These are phyloP conservation scores for Fusarium bactridioides DNA, from an alignment of 2,329 filamentous ascomycete species.

Conservation along the genomic window DNA sequence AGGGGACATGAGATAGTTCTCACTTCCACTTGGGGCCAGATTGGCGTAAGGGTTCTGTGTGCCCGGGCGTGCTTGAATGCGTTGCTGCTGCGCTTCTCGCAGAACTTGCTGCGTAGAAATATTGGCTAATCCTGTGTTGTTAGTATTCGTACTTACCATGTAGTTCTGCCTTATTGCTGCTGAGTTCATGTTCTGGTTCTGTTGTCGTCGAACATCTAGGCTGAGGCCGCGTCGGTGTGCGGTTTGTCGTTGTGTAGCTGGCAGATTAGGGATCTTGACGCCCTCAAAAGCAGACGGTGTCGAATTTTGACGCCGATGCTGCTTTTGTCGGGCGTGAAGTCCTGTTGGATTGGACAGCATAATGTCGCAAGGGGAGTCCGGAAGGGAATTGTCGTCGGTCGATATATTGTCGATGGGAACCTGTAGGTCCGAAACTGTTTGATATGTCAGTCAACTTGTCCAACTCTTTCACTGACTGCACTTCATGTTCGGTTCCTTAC, in stretches of 20 bases:
- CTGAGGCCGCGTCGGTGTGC: conserved; percentile 85
- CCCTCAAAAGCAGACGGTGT: conserved; percentile 81
- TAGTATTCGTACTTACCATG: conserved; percentile 63
- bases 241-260: conserved; percentile 53
- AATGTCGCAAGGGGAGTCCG: conserved; percentile 74
- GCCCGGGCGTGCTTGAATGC: conserved; percentile 79
- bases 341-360: conserved; percentile 83
- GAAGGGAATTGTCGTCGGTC: conserved; percentile 63
- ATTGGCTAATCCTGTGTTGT: conserved; percentile 63
- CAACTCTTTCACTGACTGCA: neutral
- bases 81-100: conserved; percentile 91
- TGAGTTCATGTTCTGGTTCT: conserved; percentile 41
- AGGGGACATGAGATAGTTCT: conserved; percentile 66
- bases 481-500: conserved; percentile 52
- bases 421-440: conserved; percentile 56
- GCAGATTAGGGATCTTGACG: conserved; percentile 72
- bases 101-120: conserved; percentile 74
- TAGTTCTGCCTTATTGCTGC: conserved; percentile 44
- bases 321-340: conserved; percentile 67
- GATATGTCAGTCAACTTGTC: neutral
- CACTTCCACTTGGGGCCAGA: conserved; percentile 51
- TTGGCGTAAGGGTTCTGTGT: conserved; percentile 48
- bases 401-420: conserved; percentile 58
- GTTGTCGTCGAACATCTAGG: conserved; percentile 75
- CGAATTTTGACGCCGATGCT: conserved; percentile 86